A percentile compares a stretch with the other conserved stretches of the same genome.
Conservation (phyloP, 2,329 filamentous ascomycete species). For the Ophiostoma sp. region DNA sequence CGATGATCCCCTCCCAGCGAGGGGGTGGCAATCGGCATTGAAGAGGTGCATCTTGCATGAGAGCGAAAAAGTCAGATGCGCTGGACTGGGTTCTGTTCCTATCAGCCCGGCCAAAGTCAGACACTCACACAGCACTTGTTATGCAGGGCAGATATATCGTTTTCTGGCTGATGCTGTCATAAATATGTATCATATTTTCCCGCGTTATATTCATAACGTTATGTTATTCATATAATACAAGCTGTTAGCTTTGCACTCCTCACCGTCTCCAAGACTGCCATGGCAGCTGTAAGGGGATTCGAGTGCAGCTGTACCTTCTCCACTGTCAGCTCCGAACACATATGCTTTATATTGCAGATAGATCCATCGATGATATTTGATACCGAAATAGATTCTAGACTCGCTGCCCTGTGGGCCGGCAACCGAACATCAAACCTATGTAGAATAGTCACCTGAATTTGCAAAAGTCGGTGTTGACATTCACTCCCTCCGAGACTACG, state of each 20-base stretch:
- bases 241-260: not conserved
- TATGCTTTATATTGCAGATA: not conserved
- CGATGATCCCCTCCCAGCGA: not conserved
- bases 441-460: not conserved
- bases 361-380: not conserved
- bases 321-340: conserved; percentile 9
- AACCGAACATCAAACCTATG: not conserved
- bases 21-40: not conserved
- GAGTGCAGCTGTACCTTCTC: not conserved
- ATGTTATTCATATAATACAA: not conserved
- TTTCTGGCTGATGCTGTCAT: not conserved
- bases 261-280: not conserved
- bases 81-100: not conserved
- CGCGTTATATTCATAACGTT: not conserved
- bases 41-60: conserved; percentile 9
- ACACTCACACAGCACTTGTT: not conserved
- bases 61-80: not conserved
- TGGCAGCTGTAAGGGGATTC: not conserved
- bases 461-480: not conserved
- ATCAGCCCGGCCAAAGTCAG: not conserved
- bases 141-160: not conserved
- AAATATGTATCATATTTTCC: not conserved
- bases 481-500: not conserved
- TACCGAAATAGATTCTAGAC: not conserved
- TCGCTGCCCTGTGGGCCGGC: not conserved